Conservation (phyloP, 176 grass and related monocot genomes). For the Carex kokanica region DNA sequence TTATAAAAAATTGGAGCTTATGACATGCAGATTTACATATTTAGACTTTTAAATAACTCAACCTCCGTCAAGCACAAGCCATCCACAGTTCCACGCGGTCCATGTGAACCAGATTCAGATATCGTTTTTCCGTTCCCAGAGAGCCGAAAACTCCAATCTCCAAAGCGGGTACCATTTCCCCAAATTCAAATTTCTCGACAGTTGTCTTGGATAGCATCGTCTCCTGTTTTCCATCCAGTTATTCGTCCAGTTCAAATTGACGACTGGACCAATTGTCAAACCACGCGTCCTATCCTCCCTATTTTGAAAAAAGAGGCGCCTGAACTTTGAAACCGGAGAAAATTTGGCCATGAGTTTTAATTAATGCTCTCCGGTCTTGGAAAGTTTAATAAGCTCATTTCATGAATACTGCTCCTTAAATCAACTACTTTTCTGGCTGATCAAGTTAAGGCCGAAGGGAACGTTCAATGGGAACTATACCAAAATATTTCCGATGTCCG, state of each 20-base stretch:
- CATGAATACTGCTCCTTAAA: background rate
- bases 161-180: constrained; percentile 1
- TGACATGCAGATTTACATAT: too few species aligned
- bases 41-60: too few species aligned
- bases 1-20: too few species aligned
- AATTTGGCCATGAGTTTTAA: background rate
- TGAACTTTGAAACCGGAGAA: background rate
- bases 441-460: too few species aligned
- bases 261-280: background rate
- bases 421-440: background rate
- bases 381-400: background rate
- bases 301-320: background rate
- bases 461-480: too few species aligned
- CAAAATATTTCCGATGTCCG: too few species aligned
- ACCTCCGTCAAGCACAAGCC: background rate
- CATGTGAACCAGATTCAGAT: background rate
- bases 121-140: background rate
- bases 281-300: background rate
- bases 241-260: background rate
- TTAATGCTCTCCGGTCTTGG: background rate
- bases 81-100: background rate
- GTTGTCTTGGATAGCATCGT: background rate
- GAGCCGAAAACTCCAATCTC: background rate
- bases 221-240: background rate
- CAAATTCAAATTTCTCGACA: constrained; percentile 23